Evolutionary conservation across 1,284 basidiomycete species (phyloP), one percentile per base, ranked within the genome.

Genomic region (Vanrija humicola): DNA sequence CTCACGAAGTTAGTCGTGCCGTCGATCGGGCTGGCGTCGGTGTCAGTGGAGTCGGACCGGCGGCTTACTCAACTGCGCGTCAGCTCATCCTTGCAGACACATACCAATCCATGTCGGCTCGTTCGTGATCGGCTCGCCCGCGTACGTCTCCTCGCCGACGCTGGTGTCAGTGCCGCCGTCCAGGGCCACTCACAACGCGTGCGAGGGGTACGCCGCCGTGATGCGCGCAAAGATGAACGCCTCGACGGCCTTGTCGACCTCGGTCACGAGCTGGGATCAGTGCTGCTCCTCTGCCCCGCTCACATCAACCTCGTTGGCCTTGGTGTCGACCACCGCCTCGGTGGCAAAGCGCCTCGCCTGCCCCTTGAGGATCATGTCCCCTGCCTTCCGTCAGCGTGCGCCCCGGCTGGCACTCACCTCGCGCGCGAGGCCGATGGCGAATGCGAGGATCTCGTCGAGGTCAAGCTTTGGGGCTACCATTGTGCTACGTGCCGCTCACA

Each of bases 201-300:
- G 95, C 9, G 76, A 68, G 0, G 91, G 90, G 73, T 89, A 95
- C 43, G 79, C 79, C 28, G 77, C 74, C 26, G 78, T 76, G 56
- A 96, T 84, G 70, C 85, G 82, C 51, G 81, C 70, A 72, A 85
- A 85, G 46, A 97, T 89, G 52, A 94, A 80, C 61, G 88, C 85
- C 73, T 97, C 94, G 14, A 95, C 91, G 38, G 82, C 85, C 55
- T 95, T 89, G 75, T 98, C 94, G 67, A 90, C 95, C 77, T 96
- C 89, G 0, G 94, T 97, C 18, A 97, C 94, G 38, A 97, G 80
- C 69, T 72, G 43, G 34, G 5, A 5, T 34, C 34, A 34, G 34
- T 23, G 21, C 34, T 25, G 43, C 18, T 18, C 12, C n/a, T n/a
- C n/a, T n/a, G n/a, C 14, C 23, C 15, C 21, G 18, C 70, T 62